Base-by-base conservation (phyloP, 2,329 filamentous ascomycete genomes). In the Paraconiothyrium sp. region DNA sequence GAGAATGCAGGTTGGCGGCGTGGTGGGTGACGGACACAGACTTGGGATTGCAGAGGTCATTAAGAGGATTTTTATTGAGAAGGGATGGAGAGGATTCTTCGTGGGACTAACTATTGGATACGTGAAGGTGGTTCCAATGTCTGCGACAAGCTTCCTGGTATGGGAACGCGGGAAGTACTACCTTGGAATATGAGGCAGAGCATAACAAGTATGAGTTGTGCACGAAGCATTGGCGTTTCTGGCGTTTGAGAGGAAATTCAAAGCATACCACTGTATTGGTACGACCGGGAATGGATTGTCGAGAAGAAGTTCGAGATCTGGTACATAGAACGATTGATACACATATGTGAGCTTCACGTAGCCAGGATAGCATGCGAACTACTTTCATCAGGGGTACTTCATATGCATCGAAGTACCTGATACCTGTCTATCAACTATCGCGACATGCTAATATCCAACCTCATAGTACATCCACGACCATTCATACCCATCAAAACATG, bases 1-100 rank as follows among this genome's bases (percentile, higher is more conserved):
- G 66, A 86, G 95, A 51, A 98, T 99, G 94, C 95, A 99, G 77
- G 95, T 99, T 14, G 92, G 93, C 51, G 95, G 94, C 11, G 94
- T 94, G 0, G 93, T 98, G 0, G 95, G 95, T 1, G 94, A 98
- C 76, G 94, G 94, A 0, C 92, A 88, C 70, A 84, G 92, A 49
- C 80, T 97, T 49, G 84, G 89, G 54, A 92, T 99, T 66, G 81
- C 83, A 16, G 94, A 98, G 80, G 97, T 94, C 1, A 89, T 89
- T 3, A 82, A 80, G 66, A 85, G 89, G 75, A 95, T 99, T 65
- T 89, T 89, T 68, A 82, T 85, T 49, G 93, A 97, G 80, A 86
- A 85, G 59, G 95, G 95, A 0, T 80, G 90, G 61, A 84, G 86
- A 54, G 95, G 95, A 0, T 98, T 97, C 82, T 99, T 93, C 78